Base-by-base conservation (phyloP, 2,329 filamentous ascomycete genomes). In the Neoarthrinium moseri region DNA sequence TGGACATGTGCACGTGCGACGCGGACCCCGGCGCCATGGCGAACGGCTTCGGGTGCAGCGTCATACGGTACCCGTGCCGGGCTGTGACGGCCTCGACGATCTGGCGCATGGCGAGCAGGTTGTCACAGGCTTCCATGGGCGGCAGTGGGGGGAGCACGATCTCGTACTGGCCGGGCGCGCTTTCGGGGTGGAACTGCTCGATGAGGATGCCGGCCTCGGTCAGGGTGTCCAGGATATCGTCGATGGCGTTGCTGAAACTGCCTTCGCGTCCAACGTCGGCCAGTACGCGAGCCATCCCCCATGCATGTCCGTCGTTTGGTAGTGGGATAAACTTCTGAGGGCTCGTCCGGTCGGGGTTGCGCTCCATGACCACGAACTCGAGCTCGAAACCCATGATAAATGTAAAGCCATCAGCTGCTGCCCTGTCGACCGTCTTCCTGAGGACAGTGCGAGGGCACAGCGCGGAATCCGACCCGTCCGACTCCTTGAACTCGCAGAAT, bases 371-470 rank as follows among this genome's bases (percentile, higher is more conserved):
- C 1, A 88, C 75, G 8, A 94, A 80, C 64, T 95, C 89, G 32
- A 95, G 81, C 63, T 95, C 90, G 53, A 94, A 95, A 0, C 89
- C 90, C 13, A 90, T 65, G 0, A 84, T 71, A 38, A 91, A 81
- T 3, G 73, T 65, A 3, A 89, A 70, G 2, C 73, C 71, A 29
- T 79, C 69, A 2, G 65, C 55, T 10, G 74, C 67, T 0, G 86
- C 77, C 5, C 68, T 65, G 0, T 75, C 68, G 2, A 85, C 59
- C 0, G 83, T 70, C 3, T 65, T 70, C 44, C 80, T 69, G 44
- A 95, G 69, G 46, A 84, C 61, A 33, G 81, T 71, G 45, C 88
- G 77, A 1, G 89, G 88, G 55, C 89, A 95, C 1, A 83, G 51
- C 1, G 54, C 50, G 2, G 81, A 69, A 0, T 66, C 60, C 0